These are phyloP conservation scores for Euphorbia peplus DNA, from an alignment of 345 rosid species.

Conservation along the genomic window DNA sequence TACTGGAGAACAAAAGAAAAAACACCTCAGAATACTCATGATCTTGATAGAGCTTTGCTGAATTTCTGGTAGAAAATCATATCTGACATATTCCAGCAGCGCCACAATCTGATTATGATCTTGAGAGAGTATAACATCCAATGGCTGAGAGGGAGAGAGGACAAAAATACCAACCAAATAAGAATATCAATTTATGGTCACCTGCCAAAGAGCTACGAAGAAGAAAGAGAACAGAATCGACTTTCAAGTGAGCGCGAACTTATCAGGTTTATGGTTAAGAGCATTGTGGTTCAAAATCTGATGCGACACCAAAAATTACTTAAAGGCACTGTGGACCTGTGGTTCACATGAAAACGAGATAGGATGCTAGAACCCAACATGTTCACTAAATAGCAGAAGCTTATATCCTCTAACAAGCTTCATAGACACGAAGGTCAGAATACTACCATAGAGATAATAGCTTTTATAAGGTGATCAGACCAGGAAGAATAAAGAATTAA, in stretches of 20 bases:
- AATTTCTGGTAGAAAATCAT: constrained; percentile 73
- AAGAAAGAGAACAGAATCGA: neutral
- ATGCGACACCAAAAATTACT: neutral
- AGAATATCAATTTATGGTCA: neutral
- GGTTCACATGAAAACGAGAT: neutral
- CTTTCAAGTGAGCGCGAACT: no score
- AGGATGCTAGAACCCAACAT: neutral
- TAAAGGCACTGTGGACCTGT: neutral
- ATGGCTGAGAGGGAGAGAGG: constrained; percentile 50
- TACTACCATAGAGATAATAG: neutral
- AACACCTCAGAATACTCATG: constrained; percentile 83
- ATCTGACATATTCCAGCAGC: constrained; percentile 89
- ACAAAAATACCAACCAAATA: constrained; percentile 14
- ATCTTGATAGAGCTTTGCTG: constrained; percentile 81
- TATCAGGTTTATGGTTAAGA: no score
- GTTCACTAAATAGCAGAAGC: neutral
- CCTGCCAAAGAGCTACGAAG: neutral
- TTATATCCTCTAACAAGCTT: neutral
- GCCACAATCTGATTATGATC: constrained; percentile 81
- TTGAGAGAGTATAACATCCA: constrained; percentile 90
- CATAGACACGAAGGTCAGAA: neutral
- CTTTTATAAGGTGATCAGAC: neutral
- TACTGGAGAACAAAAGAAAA: neutral
- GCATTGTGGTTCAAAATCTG: no score
- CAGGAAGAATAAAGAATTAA: neutral